A percentile compares a stretch with the other conserved stretches of the same genome.
Evolutionary conservation across 768 basidiomycete genomes (phyloP).

Genomic region (Cubamyces sp.): DNA sequence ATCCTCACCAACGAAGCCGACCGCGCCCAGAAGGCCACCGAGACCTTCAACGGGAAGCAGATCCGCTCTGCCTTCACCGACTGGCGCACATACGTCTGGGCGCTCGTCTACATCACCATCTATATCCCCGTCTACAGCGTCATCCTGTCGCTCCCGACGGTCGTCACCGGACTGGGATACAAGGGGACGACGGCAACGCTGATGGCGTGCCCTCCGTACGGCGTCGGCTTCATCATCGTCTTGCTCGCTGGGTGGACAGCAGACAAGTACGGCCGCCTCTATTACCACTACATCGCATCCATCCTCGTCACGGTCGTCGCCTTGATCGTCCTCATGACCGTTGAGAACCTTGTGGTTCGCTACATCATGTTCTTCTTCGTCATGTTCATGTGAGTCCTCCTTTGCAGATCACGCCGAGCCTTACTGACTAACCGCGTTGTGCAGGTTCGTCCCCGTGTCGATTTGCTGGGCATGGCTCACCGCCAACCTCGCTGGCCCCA

Average conservation of each 20-base stretch:
- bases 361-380: slow-evolving; percentile 41
- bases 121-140: slow-evolving; percentile 50
- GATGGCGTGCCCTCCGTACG: slow-evolving; percentile 57
- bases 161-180: slow-evolving; percentile 67
- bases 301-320: slow-evolving; percentile 31
- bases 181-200: slow-evolving; percentile 59
- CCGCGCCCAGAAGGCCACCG: slow-evolving; percentile 36
- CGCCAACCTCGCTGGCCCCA: slow-evolving; percentile 33
- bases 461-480: slow-evolving; percentile 36
- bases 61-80: slow-evolving; percentile 41
- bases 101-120: slow-evolving; percentile 47
- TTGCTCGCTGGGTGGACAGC: slow-evolving; percentile 30
- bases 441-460: slow-evolving; percentile 36
- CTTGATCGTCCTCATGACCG: slow-evolving; percentile 37
- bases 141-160: slow-evolving; percentile 68
- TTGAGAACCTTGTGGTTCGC: slow-evolving; percentile 34
- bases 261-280: slow-evolving; percentile 32
- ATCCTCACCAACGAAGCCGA: slow-evolving; percentile 43
- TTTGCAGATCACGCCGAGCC: background rate
- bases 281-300: slow-evolving; percentile 32
- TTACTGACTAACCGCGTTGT: background rate
- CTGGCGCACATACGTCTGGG: slow-evolving; percentile 45
- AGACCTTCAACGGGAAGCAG: slow-evolving; percentile 41
- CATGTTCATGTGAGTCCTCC: slow-evolving; percentile 37
- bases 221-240: slow-evolving; percentile 38